Evolutionary conservation across 306 rosid species (phyloP).

Genomic region (Carpinus viminea): DNA sequence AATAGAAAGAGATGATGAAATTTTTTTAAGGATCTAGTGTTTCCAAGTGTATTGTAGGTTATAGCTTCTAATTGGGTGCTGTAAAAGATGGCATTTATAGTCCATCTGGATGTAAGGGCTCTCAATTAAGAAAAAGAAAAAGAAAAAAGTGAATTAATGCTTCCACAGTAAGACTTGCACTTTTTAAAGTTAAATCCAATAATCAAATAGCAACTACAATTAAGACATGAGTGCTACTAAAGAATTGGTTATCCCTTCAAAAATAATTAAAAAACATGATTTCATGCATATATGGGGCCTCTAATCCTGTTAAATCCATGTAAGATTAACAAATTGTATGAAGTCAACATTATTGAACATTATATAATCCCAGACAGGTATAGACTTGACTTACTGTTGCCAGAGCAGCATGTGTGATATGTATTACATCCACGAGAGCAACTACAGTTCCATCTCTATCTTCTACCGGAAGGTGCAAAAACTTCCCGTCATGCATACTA

Average conservation of each 20-base stretch:
- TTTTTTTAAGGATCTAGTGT: too few relatives aligned
- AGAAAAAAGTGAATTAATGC: not conserved
- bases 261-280: not conserved
- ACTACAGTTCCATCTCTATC: conserved; percentile 78
- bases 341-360: conserved; percentile 5
- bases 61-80: too few relatives aligned
- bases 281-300: conserved; percentile 1
- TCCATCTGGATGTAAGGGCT: too few relatives aligned
- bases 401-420: conserved; percentile 91
- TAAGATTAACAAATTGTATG: conserved; percentile 9
- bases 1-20: too few relatives aligned
- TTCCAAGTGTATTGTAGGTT: too few relatives aligned
- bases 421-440: conserved; percentile 81
- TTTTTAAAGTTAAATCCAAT: not conserved
- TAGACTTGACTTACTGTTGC: conserved; percentile 72
- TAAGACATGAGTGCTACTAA: not conserved
- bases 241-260: not conserved
- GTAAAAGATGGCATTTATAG: too few relatives aligned
- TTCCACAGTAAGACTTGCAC: not conserved
- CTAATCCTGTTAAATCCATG: conserved; percentile 19
- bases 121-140: not conserved
- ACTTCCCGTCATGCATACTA: conserved; percentile 87
- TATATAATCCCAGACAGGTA: conserved; percentile 27
- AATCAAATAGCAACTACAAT: conserved; percentile 1
- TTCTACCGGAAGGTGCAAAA: conserved; percentile 87